Conservation (phyloP, 2,329 filamentous ascomycete species). For the Blumeriella jaapii region DNA sequence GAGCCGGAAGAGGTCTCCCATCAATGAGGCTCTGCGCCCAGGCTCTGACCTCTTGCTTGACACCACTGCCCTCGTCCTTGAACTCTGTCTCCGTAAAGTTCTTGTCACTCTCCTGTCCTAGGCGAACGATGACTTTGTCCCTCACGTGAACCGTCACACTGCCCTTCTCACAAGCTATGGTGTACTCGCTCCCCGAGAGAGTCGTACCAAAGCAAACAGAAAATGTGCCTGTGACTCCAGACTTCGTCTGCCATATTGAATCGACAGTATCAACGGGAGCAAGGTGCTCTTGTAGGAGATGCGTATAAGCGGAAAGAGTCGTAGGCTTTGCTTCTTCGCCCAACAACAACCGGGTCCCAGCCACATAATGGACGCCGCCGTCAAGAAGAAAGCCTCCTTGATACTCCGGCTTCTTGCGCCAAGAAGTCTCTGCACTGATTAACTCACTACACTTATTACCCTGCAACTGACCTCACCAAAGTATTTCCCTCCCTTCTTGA, state of each 20-base stretch:
- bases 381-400: constrained; percentile 71
- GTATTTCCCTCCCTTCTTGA: constrained; percentile 37
- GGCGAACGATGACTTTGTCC: constrained; percentile 21
- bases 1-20: constrained; percentile 16
- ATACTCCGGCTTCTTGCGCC: constrained; percentile 59
- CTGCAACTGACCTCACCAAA: constrained; percentile 22
- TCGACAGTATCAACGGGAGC: constrained; percentile 27
- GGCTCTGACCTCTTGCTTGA: constrained; percentile 24
- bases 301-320: constrained; percentile 20
- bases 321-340: constrained; percentile 25
- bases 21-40: constrained; percentile 23
- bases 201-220: constrained; percentile 25
- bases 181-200: constrained; percentile 23
- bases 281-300: constrained; percentile 22
- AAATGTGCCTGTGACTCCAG: constrained; percentile 25
- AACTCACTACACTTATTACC: constrained; percentile 1
- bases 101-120: constrained; percentile 20
- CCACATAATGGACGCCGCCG: constrained; percentile 62
- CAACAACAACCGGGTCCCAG: constrained; percentile 49
- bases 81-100: constrained; percentile 22
- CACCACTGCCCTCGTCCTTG: constrained; percentile 20
- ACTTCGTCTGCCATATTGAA: constrained; percentile 25
- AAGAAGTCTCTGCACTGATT: constrained; percentile 33
- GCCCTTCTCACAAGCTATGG: constrained; percentile 26
- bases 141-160: constrained; percentile 17